These are phyloP conservation scores for Hymenoscyphus fructigenus DNA, from an alignment of 2,329 filamentous ascomycete species.

Conservation along the genomic window DNA sequence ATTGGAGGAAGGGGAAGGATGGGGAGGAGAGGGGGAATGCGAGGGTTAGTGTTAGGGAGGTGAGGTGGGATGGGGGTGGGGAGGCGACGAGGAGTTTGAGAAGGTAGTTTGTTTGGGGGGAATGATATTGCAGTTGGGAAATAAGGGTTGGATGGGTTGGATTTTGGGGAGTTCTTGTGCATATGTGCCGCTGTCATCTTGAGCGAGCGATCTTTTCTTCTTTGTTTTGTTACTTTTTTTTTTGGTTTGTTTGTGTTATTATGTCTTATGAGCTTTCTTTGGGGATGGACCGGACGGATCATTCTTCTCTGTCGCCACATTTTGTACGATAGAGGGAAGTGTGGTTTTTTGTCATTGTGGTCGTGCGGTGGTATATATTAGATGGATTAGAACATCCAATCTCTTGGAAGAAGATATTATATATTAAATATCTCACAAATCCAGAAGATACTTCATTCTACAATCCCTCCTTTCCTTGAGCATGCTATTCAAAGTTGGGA, in stretches of 20 bases:
- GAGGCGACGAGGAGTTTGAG: neutral
- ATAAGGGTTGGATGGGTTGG: neutral
- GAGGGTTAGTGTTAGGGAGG: constrained; percentile 24
- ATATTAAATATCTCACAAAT: too few relatives aligned
- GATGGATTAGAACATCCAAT: neutral
- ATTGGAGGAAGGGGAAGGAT: constrained; percentile 29
- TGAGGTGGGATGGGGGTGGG: constrained; percentile 22
- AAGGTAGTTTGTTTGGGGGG: neutral
- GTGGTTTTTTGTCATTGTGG: neutral
- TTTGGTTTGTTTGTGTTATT: neutral
- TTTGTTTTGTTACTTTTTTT: neutral
- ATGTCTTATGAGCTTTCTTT: constrained; percentile 1
- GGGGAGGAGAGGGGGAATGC: constrained; percentile 18
- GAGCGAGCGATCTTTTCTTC: neutral
- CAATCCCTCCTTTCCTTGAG: too few relatives aligned
- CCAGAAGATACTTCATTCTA: too few relatives aligned
- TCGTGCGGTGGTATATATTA: neutral
- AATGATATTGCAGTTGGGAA: neutral
- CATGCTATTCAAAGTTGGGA: too few relatives aligned
- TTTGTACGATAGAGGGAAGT: neutral
- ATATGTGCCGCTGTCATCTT: constrained; percentile 2
- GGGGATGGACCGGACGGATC: neutral
- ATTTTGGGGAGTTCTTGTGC: neutral
- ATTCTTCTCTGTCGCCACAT: neutral
- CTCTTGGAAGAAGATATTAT: neutral